Conservation (phyloP, 31 red algal species). For the Endocladia muricata region DNA sequence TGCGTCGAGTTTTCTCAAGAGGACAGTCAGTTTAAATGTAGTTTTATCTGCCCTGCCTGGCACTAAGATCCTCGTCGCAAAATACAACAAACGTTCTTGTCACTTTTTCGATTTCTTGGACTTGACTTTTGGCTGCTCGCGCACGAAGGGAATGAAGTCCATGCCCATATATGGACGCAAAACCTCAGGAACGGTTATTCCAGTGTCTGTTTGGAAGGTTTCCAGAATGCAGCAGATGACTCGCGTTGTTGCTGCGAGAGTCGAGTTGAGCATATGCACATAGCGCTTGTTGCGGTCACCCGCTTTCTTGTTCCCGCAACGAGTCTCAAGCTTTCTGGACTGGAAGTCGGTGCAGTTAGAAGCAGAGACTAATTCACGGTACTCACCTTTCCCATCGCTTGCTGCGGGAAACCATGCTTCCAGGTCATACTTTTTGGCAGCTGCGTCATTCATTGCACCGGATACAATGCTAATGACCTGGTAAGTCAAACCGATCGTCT, state of each 20-base stretch:
- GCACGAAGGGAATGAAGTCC: slow-evolving; percentile 72
- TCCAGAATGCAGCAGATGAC: slow-evolving; percentile 97
- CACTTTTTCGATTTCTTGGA: slow-evolving; percentile 24
- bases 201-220: slow-evolving; percentile 88
- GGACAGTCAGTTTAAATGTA: too few species aligned
- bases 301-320: slow-evolving; percentile 83
- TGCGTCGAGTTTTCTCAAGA: too few species aligned
- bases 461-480: slow-evolving; percentile 92
- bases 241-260: slow-evolving; percentile 89
- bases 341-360: slow-evolving; percentile 99
- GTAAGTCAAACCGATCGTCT: slow-evolving; percentile 85
- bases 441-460: slow-evolving; percentile 97
- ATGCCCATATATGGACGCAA: slow-evolving; percentile 69
- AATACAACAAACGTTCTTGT: too few species aligned
- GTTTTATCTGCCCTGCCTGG: too few species aligned
- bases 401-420: slow-evolving; percentile 97
- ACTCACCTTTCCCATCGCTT: slow-evolving; percentile 61
- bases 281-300: slow-evolving; percentile 83
- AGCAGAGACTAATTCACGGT: slow-evolving; percentile 90
- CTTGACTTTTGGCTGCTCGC: slow-evolving; percentile 42
- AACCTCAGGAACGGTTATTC: slow-evolving; percentile 87
- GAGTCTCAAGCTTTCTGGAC: slow-evolving; percentile 78
- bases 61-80: too few species aligned
- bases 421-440: slow-evolving; percentile 98
- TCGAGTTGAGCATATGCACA: slow-evolving; percentile 99